Evolutionary conservation across 768 basidiomycete genomes (phyloP).

Genomic region (Obba rivulosa): DNA sequence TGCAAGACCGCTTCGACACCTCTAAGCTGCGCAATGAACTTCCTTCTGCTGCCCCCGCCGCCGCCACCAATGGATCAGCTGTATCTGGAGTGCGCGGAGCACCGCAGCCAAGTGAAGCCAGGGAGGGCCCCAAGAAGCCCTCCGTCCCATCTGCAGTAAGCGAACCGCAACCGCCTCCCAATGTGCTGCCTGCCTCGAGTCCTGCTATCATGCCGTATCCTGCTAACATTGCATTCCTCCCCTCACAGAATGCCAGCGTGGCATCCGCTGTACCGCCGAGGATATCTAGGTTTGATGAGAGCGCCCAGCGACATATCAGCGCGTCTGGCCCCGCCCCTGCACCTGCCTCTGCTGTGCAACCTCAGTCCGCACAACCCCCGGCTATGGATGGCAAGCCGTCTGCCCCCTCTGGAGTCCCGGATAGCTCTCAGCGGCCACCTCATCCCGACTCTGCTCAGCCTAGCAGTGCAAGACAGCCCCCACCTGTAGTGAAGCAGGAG

Average conservation of each 20-base stretch:
- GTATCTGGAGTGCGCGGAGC: not conserved
- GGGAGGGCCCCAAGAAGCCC: not conserved
- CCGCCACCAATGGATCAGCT: not conserved
- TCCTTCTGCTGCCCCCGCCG: slow-evolving; percentile 2
- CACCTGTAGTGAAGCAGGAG: no score
- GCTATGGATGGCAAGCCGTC: slow-evolving; percentile 1
- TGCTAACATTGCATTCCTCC: not conserved
- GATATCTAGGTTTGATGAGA: no score
- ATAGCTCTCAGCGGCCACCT: no score
- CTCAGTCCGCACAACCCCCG: not conserved
- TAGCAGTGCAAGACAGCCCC: no score
- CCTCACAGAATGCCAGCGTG: not conserved
- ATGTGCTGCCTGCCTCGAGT: not conserved
- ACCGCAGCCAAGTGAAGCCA: not conserved
- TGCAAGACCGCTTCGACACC: slow-evolving; percentile 9
- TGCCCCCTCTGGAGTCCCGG: not conserved
- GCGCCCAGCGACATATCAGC: no score
- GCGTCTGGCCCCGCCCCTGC: not conserved
- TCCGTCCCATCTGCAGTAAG: not conserved
- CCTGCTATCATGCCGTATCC: not conserved
- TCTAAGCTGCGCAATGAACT: slow-evolving; percentile 15
- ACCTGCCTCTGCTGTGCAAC: not conserved
- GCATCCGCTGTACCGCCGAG: not conserved
- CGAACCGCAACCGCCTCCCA: not conserved
- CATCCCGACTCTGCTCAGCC: no score